Percentiles rank a stretch among this genome's conserved stretches.
These are phyloP conservation scores for Multifurca ochricompacta DNA, from an alignment of 768 basidiomycete genomes.

Conservation along the genomic window DNA sequence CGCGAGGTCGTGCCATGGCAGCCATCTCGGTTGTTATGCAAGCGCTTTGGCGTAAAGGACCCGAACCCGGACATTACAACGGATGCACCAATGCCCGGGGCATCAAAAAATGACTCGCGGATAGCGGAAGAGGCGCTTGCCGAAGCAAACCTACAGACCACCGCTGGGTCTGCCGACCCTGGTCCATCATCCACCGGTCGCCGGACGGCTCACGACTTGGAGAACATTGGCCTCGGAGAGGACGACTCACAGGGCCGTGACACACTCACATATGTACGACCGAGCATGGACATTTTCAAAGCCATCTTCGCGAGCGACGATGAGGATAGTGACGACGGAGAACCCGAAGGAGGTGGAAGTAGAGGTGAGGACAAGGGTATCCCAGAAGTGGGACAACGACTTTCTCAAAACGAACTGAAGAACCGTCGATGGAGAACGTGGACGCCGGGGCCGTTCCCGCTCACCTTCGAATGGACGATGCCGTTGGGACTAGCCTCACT, in stretches of 20 bases:
- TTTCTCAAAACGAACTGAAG: neutral
- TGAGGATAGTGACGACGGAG: slow-evolving; percentile 75
- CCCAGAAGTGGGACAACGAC: neutral
- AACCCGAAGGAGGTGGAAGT: slow-evolving; percentile 30
- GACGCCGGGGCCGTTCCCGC: slow-evolving; percentile 1
- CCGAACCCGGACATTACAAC: slow-evolving; percentile 54
- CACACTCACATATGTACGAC: slow-evolving; percentile 80
- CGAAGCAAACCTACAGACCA: slow-evolving; percentile 14
- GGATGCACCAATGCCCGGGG: slow-evolving; percentile 25
- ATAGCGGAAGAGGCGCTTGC: slow-evolving; percentile 20
- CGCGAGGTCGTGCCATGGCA: slow-evolving; percentile 68
- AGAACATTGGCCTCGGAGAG: slow-evolving; percentile 85
- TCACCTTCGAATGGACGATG: slow-evolving; percentile 13
- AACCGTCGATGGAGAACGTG: neutral
- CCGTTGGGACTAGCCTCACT: neutral
- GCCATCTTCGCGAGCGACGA: slow-evolving; percentile 96
- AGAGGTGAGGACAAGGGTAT: slow-evolving; percentile 1
- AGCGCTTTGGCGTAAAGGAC: slow-evolving; percentile 88
- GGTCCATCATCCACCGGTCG: slow-evolving; percentile 1
- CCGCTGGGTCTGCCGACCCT: neutral
- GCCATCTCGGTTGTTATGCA: slow-evolving; percentile 82
- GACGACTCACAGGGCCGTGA: slow-evolving; percentile 86
- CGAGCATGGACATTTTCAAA: slow-evolving; percentile 90
- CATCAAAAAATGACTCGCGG: neutral
- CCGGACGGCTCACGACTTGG: slow-evolving; percentile 41